phyloP scores from a whole-genome alignment of 2,329 filamentous ascomycete genomes.

The Penicillium oxalicum region DNA sequence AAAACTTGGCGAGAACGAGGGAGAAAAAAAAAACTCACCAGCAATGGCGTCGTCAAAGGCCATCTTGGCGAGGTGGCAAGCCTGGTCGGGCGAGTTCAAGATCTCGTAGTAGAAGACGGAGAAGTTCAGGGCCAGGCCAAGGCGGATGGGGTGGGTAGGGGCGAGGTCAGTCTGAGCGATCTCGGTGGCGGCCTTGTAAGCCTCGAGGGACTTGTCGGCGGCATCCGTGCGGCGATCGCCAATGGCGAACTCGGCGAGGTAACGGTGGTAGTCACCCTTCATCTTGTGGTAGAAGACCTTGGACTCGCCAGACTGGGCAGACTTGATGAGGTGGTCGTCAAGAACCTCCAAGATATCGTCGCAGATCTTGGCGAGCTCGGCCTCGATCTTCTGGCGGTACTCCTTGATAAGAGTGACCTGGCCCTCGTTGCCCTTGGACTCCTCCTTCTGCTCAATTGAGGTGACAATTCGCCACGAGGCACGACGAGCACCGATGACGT shows the following conservation, averaged over 20 bases:
- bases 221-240: constrained; percentile 93
- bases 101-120: constrained; percentile 99
- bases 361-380: constrained; percentile 94
- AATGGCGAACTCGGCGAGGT: constrained; percentile 93
- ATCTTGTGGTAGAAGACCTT: constrained; percentile 99
- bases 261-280: constrained; percentile 99
- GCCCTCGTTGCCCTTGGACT: constrained; percentile 92
- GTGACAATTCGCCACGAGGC: constrained; percentile 98
- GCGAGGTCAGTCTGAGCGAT: constrained; percentile 84
- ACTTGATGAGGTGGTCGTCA: constrained; percentile 88
- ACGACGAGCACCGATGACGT: constrained; percentile 93
- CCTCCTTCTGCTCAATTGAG: constrained; percentile 99
- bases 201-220: constrained; percentile 89
- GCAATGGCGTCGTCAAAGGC: constrained; percentile 96
- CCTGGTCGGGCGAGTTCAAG: constrained; percentile 94
- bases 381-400: constrained; percentile 98
- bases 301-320: constrained; percentile 90
- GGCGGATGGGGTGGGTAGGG: constrained; percentile 87
- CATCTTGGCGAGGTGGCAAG: constrained; percentile 95
- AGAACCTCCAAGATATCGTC: constrained; percentile 94
- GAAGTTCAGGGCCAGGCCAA: constrained; percentile 90
- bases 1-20: neutral
- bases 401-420: constrained; percentile 92
- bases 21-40: constrained; percentile 43
- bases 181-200: constrained; percentile 91